Percentiles rank a stretch among this genome's conserved stretches.
Conservation (phyloP, 148 eudicot species). For the Heliosperma pusillum region DNA sequence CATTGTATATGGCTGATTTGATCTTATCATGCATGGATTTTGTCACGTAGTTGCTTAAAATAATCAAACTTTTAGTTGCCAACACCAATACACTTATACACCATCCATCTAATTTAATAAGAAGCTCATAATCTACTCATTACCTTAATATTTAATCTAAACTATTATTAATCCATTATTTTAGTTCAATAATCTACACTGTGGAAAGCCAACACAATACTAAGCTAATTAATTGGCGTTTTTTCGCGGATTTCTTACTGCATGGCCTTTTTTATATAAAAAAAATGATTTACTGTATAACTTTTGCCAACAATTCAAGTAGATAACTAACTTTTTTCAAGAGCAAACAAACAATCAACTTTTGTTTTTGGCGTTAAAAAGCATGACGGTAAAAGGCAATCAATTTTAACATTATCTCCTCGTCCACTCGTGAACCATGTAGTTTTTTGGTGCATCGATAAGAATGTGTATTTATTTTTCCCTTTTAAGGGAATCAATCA, state of each 20-base stretch:
- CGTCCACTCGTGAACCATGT: not conserved
- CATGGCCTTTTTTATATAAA: not conserved
- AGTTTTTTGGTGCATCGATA: not conserved
- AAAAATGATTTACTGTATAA: slow-evolving; percentile 1
- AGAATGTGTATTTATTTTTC: too few species aligned
- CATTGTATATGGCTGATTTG: not conserved
- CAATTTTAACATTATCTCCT: not conserved
- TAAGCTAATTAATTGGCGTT: not conserved
- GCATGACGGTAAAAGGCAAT: not conserved
- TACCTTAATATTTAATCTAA: not conserved
- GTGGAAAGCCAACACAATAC: slow-evolving; percentile 1
- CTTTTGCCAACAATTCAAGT: not conserved
- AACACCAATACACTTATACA: too few species aligned
- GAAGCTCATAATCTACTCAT: slow-evolving; percentile 11
- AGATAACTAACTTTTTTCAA: not conserved
- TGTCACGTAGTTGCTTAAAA: slow-evolving; percentile 20
- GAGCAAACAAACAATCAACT: not conserved
- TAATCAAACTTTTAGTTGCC: slow-evolving; percentile 14
- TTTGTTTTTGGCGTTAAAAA: not conserved
- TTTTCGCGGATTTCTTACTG: not conserved
- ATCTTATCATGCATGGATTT: slow-evolving; percentile 16
- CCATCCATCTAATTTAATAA: slow-evolving; percentile 15
- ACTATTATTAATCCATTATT: not conserved
- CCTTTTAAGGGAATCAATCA: too few species aligned
- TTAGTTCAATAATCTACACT: slow-evolving; percentile 14